Evolutionary conservation across 1,284 basidiomycete species (phyloP), one percentile per base, ranked within the genome.

Genomic region (Tremellales sp.): DNA sequence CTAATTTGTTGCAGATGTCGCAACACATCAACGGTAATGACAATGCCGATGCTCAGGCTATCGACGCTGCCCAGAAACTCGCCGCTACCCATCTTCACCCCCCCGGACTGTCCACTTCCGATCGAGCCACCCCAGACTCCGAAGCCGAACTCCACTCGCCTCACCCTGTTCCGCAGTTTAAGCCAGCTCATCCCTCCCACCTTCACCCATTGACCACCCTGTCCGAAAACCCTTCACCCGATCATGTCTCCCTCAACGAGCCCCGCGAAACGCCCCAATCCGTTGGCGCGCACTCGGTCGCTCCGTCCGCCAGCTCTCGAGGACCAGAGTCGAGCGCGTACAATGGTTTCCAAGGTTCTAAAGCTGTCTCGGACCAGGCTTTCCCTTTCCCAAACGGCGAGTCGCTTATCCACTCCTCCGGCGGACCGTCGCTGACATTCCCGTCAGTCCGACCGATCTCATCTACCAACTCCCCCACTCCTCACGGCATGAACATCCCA

Each of bases 351-450:
- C 37, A 45, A 21, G 35, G 47, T 8, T 40, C 36, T 13, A 51
- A 53, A 2, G 33, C 40, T 3, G 48, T 58, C 22, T 51, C 52
- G 5, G 66, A 68, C 22, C 49, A 54, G 17, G 59, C 61, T 3
- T 70, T 65, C 54, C 65, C 65, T 3, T 63, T 61, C 40, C 66
- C 67, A 19, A 65, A 66, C 40, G 62, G 65, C 67, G 43, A 52
- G 65, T 48, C 3, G 12, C n/a, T n/a, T n/a, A n/a, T n/a, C 10
- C 5, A 43, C 13, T 19, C 15, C 11, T 37, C 12, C 19, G 27
- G 33, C 25, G 7, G 31, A 15, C 21, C 17, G 3, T 39, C 12
- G 10, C 25, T 22, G 7, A 8, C n/a, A 8, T 23, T 17, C 41
- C 39, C 3, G 15, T 10, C 45, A 68, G 68, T 73, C 62, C 68